These are phyloP conservation scores for Saccharomycodes ludwigii DNA, from an alignment of 805 yeast species.

Conservation along the genomic window DNA sequence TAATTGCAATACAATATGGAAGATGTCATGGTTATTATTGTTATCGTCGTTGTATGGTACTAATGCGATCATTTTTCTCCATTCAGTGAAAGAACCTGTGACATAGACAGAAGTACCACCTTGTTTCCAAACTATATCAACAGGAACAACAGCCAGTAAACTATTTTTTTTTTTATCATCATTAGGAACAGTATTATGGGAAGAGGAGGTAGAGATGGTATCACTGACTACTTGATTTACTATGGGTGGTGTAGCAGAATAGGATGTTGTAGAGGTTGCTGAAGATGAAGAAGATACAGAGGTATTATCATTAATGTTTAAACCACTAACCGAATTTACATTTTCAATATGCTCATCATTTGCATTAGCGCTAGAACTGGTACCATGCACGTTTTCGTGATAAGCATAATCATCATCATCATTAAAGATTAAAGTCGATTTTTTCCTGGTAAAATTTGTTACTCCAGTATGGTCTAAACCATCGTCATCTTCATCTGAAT, in stretches of 20 bases:
- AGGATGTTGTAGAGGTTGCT: constrained; percentile 2
- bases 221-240: neutral
- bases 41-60: constrained; percentile 33
- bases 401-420: constrained; percentile 54
- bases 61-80: constrained; percentile 95
- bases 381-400: neutral
- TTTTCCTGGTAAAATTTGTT: constrained; percentile 31
- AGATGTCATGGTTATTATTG: constrained; percentile 24
- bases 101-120: constrained; percentile 95
- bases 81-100: constrained; percentile 94
- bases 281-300: neutral
- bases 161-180: neutral
- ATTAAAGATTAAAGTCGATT: constrained; percentile 58
- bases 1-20: constrained; percentile 58
- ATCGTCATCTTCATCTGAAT: constrained; percentile 3
- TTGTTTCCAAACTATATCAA: constrained; percentile 83
- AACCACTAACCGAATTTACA: constrained; percentile 13
- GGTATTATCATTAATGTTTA: constrained; percentile 16
- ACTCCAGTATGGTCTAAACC: constrained; percentile 3
- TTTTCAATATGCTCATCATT: constrained; percentile 14
- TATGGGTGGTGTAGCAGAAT: no score
- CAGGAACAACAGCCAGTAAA: constrained; percentile 25
- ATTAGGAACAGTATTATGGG: constrained; percentile 5
- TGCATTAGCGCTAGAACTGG: constrained; percentile 5
- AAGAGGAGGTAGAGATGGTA: neutral